phyloP scores from a whole-genome alignment of 768 basidiomycete genomes.

The Suillus subaureus region DNA sequence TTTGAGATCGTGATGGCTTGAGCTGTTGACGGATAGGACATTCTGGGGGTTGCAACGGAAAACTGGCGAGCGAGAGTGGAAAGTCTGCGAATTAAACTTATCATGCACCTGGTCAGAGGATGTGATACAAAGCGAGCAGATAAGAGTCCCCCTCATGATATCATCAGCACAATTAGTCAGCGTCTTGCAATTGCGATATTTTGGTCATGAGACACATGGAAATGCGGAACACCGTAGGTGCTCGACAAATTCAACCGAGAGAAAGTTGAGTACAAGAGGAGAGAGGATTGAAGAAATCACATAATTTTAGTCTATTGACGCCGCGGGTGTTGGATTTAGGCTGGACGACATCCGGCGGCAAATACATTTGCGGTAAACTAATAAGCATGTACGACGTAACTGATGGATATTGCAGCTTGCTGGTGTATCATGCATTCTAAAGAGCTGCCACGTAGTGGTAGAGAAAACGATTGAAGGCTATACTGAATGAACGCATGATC shows the following conservation, averaged over 20 bases:
- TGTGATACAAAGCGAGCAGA: neutral
- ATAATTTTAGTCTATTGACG: neutral
- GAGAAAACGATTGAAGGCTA: neutral
- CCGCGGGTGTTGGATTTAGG: neutral
- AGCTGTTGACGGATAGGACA: constrained; percentile 62
- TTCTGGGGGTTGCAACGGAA: constrained; percentile 31
- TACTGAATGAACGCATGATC: neutral
- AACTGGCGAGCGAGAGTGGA: constrained; percentile 34
- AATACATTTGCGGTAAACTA: neutral
- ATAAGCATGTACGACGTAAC: neutral
- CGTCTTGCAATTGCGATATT: constrained; percentile 5
- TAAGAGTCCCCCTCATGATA: neutral
- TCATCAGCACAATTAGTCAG: constrained; percentile 7
- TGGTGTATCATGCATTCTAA: neutral
- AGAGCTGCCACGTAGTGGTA: neutral
- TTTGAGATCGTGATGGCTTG: constrained; percentile 73
- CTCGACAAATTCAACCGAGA: too few relatives aligned
- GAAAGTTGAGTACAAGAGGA: neutral
- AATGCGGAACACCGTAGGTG: neutral
- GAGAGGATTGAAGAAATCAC: neutral
- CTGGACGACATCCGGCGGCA: neutral
- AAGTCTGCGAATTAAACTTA: constrained; percentile 19
- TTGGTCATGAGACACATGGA: neutral
- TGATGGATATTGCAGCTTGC: neutral
- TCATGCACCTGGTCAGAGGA: constrained; percentile 9